Evolutionary conservation across 1,284 basidiomycete species (phyloP).

Genomic region (Cutaneotrichosporon sp.): DNA sequence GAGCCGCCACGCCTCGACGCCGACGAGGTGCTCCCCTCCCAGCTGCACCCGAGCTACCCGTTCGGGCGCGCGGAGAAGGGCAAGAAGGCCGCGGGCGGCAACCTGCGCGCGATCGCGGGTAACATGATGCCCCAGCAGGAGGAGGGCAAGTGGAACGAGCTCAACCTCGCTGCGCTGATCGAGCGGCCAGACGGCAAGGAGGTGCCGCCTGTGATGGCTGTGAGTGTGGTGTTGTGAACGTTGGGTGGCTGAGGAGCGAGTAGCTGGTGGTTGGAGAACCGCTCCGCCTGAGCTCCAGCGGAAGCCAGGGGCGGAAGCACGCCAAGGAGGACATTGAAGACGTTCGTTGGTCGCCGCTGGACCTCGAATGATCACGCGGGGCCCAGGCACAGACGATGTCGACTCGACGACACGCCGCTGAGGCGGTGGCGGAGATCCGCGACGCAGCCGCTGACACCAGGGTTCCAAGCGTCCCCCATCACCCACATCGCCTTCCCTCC

Average conservation of each 20-base stretch:
- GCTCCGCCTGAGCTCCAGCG: no score
- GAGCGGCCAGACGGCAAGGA: conserved; percentile 41
- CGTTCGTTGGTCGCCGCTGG: no score
- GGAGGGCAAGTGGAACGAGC: conserved; percentile 37
- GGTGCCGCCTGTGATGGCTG: conserved; percentile 52
- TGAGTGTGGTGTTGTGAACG: conserved; percentile 25
- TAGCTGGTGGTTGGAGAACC: no score
- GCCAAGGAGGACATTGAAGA: no score
- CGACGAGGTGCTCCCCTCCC: conserved; percentile 47
- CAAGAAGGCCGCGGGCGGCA: conserved; percentile 12
- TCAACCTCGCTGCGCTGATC: conserved; percentile 34
- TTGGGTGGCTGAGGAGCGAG: not conserved
- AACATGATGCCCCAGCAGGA: conserved; percentile 32
- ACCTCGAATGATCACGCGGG: no score
- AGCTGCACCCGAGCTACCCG: conserved; percentile 47
- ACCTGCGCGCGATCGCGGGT: conserved; percentile 20
- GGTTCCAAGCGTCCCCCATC: conserved; percentile 50
- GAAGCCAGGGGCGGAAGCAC: no score
- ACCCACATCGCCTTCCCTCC: conserved; percentile 44
- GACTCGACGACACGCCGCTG: no score
- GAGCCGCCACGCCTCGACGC: conserved; percentile 42
- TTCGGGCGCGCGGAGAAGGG: conserved; percentile 33
- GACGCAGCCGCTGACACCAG: conserved; percentile 22
- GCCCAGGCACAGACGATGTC: no score
- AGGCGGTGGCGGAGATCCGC: no score